phyloP scores from a whole-genome alignment of 1,284 basidiomycete species.

The Blastosporella zonata region DNA sequence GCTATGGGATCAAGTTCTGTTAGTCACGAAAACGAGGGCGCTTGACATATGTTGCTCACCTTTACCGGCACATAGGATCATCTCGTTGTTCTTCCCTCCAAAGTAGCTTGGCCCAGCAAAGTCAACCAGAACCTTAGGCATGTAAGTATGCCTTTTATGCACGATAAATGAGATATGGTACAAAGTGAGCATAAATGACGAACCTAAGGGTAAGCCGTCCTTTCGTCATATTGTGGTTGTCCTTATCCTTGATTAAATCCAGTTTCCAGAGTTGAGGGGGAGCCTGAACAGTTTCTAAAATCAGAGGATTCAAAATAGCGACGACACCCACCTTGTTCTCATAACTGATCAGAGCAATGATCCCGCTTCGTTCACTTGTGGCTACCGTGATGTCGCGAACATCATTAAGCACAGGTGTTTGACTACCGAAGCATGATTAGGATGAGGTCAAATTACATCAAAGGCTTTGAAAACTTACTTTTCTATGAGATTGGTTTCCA shows the following conservation, averaged over 20 bases:
- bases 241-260: slow-evolving; percentile 56
- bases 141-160: slow-evolving; percentile 57
- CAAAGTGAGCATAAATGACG: background rate
- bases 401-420: slow-evolving; percentile 77
- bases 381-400: slow-evolving; percentile 71
- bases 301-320: background rate
- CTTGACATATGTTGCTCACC: slow-evolving; percentile 31
- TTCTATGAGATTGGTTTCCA: slow-evolving; percentile 60
- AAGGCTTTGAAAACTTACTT: slow-evolving; percentile 47
- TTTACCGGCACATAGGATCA: slow-evolving; percentile 76
- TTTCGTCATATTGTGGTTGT: slow-evolving; percentile 32
- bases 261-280: slow-evolving; percentile 81
- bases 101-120: slow-evolving; percentile 80
- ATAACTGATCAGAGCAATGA: slow-evolving; percentile 67
- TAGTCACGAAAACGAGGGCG: background rate
- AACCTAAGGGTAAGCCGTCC: slow-evolving; percentile 48
- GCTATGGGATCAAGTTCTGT: slow-evolving; percentile 35
- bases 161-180: background rate
- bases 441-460: background rate
- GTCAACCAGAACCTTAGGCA: slow-evolving; percentile 65
- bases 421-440: slow-evolving; percentile 37
- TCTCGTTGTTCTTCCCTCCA: slow-evolving; percentile 71
- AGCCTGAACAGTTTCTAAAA: slow-evolving; percentile 39
- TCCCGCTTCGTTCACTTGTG: slow-evolving; percentile 44
- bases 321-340: slow-evolving; percentile 56